Base-by-base conservation (phyloP, 345 rosid genomes). In the Dovyalis caffra region DNA sequence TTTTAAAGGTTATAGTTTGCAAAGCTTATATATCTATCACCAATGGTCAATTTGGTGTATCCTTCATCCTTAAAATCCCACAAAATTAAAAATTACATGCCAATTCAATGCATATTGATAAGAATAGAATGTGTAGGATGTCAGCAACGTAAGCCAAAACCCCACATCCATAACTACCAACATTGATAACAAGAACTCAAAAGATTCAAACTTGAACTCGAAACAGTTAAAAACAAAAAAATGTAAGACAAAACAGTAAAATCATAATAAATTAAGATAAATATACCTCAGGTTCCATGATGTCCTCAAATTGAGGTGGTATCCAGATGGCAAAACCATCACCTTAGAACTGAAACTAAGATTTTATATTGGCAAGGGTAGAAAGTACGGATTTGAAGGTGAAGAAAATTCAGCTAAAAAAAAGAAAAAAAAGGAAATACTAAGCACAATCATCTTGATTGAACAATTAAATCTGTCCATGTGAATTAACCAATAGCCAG, bases 331-430 rank as follows among this genome's bases (percentile, higher is more conserved):
- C 43, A 78, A 95, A 95, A 32, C 97, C 98, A 82, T 81, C 88
- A 28, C 97, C 99, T 80, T 78, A 95, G 75, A 84, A 91, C 83
- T 89, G 97, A 78, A 90, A 89, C 97, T 97, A 95, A 70, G 95
- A 87, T 76, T 83, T 92, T 47, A 95, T 92, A 74, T 82, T 92
- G 37, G 85, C 88, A 82, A 92, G 87, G 80, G 83, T 86, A 43
- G 83, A 83, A 81, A 84, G 88, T 61, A 77, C 69, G 10, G 87
- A 74, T 72, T 90, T 47, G 85, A 18, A 28, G 92, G 70, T 7
- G 89, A 64, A n/a, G 85, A 74, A 57, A 89, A 51, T 40, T 89
- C 92, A 16, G 93, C 92, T 74, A 83, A 74, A n/a, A n/a, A n/a
- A n/a, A n/a, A n/a, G n/a, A n/a, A n/a, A n/a, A n/a, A n/a, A n/a